Evolutionary conservation across 768 basidiomycete genomes (phyloP).

Genomic region (Russula dissimulans): DNA sequence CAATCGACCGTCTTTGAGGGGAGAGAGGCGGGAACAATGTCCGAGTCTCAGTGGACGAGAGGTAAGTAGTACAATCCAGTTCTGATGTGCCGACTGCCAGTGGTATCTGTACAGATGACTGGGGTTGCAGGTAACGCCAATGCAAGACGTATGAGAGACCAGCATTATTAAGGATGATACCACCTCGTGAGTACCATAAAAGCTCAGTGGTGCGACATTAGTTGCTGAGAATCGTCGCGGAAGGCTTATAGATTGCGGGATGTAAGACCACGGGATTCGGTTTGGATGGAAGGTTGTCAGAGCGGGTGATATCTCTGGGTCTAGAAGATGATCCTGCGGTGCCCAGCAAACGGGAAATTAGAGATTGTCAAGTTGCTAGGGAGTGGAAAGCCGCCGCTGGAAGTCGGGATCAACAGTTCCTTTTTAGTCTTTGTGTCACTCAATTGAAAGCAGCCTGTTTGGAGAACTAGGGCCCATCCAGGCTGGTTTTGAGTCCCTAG

Average conservation of each 20-base stretch:
- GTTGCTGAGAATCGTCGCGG: neutral
- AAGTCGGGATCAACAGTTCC: neutral
- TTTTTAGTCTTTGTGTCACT: conserved; percentile 5
- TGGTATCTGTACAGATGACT: too few relatives aligned
- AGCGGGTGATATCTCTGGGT: neutral
- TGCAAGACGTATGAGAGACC: neutral
- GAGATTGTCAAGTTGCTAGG: neutral
- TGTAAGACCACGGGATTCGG: neutral
- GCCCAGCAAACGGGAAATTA: neutral
- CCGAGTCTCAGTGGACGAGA: too few relatives aligned
- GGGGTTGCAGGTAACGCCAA: neutral
- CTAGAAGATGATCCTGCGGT: neutral
- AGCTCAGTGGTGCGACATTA: neutral
- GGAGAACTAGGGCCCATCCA: neutral
- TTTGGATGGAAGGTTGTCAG: neutral
- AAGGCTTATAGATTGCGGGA: conserved; percentile 3
- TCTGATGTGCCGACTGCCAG: too few relatives aligned
- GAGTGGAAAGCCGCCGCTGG: neutral
- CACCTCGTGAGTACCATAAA: neutral
- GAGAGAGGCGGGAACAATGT: too few relatives aligned
- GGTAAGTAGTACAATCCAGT: too few relatives aligned
- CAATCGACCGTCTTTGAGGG: too few relatives aligned
- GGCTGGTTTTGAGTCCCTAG: neutral
- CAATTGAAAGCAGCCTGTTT: conserved; percentile 1
- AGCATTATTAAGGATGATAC: neutral